Percentiles rank a stretch among this genome's conserved stretches.
Evolutionary conservation across 2,329 filamentous ascomycete genomes (phyloP).

Genomic region (Graphiopsis chlorocephala): DNA sequence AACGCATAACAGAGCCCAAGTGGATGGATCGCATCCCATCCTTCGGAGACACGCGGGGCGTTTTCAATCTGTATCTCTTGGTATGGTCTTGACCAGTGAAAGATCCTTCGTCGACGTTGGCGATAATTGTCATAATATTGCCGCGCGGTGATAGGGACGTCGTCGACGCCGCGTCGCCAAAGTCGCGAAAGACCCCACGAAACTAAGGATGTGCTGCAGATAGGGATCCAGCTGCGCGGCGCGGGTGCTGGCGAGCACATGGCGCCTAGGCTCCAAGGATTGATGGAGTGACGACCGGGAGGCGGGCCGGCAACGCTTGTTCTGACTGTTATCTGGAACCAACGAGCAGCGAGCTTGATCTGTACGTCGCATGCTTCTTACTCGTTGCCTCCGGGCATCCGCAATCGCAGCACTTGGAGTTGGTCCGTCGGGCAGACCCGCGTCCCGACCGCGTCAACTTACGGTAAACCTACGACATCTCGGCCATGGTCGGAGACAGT

Average conservation of each 20-base stretch:
- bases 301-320: background rate
- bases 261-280: constrained; percentile 5
- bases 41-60: background rate
- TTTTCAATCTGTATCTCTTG: background rate
- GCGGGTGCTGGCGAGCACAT: constrained; percentile 1
- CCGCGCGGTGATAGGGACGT: constrained; percentile 1
- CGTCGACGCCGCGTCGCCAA: background rate
- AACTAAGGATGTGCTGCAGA: constrained; percentile 3
- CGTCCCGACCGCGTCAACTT: background rate
- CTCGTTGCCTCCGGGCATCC: background rate
- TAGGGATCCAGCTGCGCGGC: constrained; percentile 5
- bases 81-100: background rate
- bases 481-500: background rate
- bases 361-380: background rate
- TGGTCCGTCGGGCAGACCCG: background rate
- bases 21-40: background rate
- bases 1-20: background rate
- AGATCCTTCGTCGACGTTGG: background rate
- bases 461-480: constrained; percentile 4
- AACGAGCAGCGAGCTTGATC: constrained; percentile 1
- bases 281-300: constrained; percentile 1
- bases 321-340: constrained; percentile 4
- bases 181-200: background rate
- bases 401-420: background rate
- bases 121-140: background rate